Conservation (phyloP, 2,329 filamentous ascomycete species). For the Catunica adiposa region DNA sequence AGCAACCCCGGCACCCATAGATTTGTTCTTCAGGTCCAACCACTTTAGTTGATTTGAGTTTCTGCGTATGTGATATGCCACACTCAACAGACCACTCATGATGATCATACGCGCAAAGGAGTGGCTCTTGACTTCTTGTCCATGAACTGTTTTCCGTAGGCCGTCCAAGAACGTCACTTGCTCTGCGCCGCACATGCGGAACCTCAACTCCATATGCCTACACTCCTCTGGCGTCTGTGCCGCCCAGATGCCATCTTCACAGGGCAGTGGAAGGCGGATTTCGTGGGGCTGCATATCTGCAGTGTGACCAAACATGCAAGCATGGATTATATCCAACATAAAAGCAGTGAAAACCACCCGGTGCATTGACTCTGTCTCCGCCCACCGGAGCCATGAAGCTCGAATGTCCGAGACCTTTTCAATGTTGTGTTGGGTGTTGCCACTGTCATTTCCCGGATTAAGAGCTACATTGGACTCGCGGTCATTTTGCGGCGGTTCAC, state of each 20-base stretch:
- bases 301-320: constrained; percentile 81
- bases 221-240: constrained; percentile 64
- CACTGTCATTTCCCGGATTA: constrained; percentile 29
- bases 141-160: constrained; percentile 67
- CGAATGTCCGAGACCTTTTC: constrained; percentile 23
- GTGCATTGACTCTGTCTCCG: constrained; percentile 72
- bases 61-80: constrained; percentile 83
- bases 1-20: neutral
- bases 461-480: neutral
- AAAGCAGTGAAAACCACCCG: constrained; percentile 79
- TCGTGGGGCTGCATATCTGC: constrained; percentile 86
- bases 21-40: constrained; percentile 44
- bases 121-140: constrained; percentile 66
- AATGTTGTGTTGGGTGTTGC: neutral
- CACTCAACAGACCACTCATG: constrained; percentile 78
- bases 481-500: constrained; percentile 57
- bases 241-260: constrained; percentile 74
- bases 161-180: constrained; percentile 70
- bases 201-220: constrained; percentile 56
- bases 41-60: constrained; percentile 72
- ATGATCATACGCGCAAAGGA: constrained; percentile 79
- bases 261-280: constrained; percentile 69
- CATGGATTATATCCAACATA: constrained; percentile 75
- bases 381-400: constrained; percentile 71
- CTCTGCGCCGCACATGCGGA: constrained; percentile 64